A percentile compares a stretch with the other conserved stretches of the same genome.
phyloP scores from a whole-genome alignment of 139 green algal species.

The Pseudopediastrum boryanum region DNA sequence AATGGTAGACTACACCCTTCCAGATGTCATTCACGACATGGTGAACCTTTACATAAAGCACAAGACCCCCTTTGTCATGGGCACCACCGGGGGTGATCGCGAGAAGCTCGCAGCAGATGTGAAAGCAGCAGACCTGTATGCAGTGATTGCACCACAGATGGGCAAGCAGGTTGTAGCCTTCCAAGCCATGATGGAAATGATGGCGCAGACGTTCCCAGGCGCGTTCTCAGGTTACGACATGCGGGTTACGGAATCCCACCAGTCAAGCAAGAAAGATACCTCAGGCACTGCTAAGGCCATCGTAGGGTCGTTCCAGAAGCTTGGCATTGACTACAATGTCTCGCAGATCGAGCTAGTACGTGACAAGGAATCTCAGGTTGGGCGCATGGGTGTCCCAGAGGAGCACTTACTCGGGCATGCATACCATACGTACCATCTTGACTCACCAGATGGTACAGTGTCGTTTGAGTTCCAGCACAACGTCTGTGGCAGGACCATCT shows the following conservation, averaged over 20 bases:
- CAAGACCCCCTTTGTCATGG: constrained; percentile 96
- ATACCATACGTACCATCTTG: constrained; percentile 98
- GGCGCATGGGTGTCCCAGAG: constrained; percentile 75
- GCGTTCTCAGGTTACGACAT: constrained; percentile 94
- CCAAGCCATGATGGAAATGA: constrained; percentile 93
- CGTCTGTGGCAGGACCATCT: constrained; percentile 90
- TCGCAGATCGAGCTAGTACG: constrained; percentile 34
- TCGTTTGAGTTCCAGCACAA: constrained; percentile 99
- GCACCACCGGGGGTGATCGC: constrained; percentile 96
- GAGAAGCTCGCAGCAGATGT: constrained; percentile 64
- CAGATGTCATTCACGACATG: constrained; percentile 85
- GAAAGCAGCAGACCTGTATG: constrained; percentile 67
- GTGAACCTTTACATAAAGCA: constrained; percentile 85
- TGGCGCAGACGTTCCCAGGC: constrained; percentile 92
- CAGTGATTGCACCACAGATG: constrained; percentile 99
- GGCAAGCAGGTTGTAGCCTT: constrained; percentile 96
- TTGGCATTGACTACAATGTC: constrained; percentile 81
- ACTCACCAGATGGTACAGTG: constrained; percentile 82
- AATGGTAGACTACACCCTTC: constrained; percentile 97
- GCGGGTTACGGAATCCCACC: constrained; percentile 90
- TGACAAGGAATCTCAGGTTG: constrained; percentile 64
- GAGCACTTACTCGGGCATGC: constrained; percentile 89
- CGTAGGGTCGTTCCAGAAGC: constrained; percentile 84
- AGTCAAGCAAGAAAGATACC: constrained; percentile 96
- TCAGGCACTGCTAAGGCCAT: constrained; percentile 59